Evolutionary conservation across 108 stramenopile genomes (phyloP).

Genomic region (Skeletonema marinoi): DNA sequence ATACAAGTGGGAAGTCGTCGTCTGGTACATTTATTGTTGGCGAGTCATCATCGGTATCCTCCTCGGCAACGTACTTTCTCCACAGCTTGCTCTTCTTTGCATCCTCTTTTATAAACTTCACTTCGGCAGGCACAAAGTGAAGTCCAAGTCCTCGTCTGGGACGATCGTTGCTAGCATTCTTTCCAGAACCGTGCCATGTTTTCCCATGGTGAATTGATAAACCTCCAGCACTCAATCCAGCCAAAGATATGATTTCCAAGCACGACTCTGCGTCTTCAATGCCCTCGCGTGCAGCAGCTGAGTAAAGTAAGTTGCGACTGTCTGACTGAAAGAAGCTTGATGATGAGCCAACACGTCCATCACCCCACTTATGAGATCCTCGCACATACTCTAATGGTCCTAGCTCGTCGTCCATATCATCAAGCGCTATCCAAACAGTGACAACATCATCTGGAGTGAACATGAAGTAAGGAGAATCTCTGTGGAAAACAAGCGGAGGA

Average conservation of each 20-base stretch:
- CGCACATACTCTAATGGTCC: conserved; percentile 81
- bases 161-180: conserved; percentile 45
- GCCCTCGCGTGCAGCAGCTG: conserved; percentile 60
- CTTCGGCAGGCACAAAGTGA: conserved; percentile 78
- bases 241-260: conserved; percentile 62
- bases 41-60: conserved; percentile 8
- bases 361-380: conserved; percentile 75
- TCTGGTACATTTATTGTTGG: conserved; percentile 42
- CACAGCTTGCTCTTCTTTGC: conserved; percentile 70
- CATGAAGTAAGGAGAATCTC: conserved; percentile 88
- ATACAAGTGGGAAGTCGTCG: conserved; percentile 66
- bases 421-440: conserved; percentile 85
- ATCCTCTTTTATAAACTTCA: conserved; percentile 62
- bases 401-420: conserved; percentile 81
- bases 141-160: conserved; percentile 80
- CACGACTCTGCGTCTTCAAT: conserved; percentile 28
- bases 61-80: conserved; percentile 57
- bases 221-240: conserved; percentile 65
- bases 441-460: conserved; percentile 74
- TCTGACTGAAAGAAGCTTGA: conserved; percentile 67
- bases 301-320: conserved; percentile 49
- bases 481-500: conserved; percentile 77
- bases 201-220: conserved; percentile 79
- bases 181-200: conserved; percentile 81
- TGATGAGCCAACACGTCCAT: conserved; percentile 62